Evolutionary conservation across 805 yeast genomes (phyloP), one percentile per base, ranked within the genome.

Genomic region (Nakazawaea wickerhamii): DNA sequence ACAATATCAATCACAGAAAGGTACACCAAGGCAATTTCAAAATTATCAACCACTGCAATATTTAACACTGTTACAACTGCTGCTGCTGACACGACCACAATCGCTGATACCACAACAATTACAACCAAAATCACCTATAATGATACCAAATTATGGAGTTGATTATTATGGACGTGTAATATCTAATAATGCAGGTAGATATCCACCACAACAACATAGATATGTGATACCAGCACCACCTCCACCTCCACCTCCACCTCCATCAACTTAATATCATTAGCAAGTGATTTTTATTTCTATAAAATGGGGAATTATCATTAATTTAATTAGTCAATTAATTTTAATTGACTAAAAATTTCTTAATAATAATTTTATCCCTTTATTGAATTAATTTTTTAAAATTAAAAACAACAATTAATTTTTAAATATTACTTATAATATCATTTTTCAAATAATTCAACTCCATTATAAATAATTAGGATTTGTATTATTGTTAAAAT

Each of bases 31-130:
- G 11, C 22, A 21, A 18, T 36, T 14, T 7, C 11, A n/a, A 21
- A 15, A 25, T 14, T 26, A 36, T 7, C 40, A 26, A 20, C 51
- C 43, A 18, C 46, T 32, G 20, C 50, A 38, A 14, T 49, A 41
- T 2, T 14, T 40, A 17, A n/a, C 45, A 19, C 50, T 19, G 36
- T n/a, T n/a, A n/a, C n/a, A n/a, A n/a, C 44, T 45, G 41, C 50
- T 28, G 31, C 31, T 13, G n/a, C 31, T 28, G 31, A 18, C 8
- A 2, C 30, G 9, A 27, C 8, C 10, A 17, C 22, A 9, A 18
- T 20, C 14, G 8, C 11, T 8, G 15, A 11, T 14, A 9, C 31
- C 37, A 7, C 40, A 26, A 17, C 51, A 46, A 23, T 13, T 28
- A 28, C 31, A 28, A 28, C 11, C 39, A 30, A 36, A 28, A 32